Evolutionary conservation across 371 early-diverging fungal species (phyloP).

Genomic region (Entomophthora muscae): DNA sequence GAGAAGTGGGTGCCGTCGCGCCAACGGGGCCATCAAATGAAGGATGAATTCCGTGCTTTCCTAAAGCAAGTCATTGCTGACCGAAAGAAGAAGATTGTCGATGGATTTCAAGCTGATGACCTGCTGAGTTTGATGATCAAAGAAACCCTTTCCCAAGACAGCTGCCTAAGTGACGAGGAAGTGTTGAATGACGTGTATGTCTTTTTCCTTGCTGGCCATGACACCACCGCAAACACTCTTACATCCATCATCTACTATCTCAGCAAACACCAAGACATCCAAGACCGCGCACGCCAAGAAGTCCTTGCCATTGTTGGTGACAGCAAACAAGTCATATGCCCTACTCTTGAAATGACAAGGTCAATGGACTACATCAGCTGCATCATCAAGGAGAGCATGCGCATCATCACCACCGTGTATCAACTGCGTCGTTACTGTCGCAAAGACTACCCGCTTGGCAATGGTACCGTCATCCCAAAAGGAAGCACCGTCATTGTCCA

Average conservation of each 20-base stretch:
- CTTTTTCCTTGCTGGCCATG: no score
- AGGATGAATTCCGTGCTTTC: neutral
- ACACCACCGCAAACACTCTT: slow-evolving; percentile 29
- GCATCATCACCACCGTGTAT: no score
- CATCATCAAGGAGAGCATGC: no score
- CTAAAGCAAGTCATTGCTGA: neutral
- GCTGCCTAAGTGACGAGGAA: slow-evolving; percentile 2
- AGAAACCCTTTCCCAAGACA: neutral
- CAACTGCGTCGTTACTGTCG: neutral
- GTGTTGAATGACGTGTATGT: slow-evolving; percentile 19
- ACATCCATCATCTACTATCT: slow-evolving; percentile 20
- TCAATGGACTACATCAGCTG: neutral
- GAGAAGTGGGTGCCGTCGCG: no score
- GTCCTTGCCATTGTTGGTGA: slow-evolving; percentile 2
- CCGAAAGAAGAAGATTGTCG: neutral
- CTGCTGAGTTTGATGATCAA: no score
- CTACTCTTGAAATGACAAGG: neutral
- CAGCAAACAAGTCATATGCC: neutral
- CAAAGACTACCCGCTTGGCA: neutral
- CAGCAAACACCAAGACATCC: slow-evolving; percentile 18
- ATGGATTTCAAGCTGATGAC: no score
- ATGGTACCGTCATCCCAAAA: neutral
- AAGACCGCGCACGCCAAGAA: no score
- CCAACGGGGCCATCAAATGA: neutral
- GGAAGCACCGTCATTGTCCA: neutral